These are phyloP conservation scores for Chaetomidium leptoderma DNA, from an alignment of 495 filamentous ascomycete species.

Conservation along the genomic window DNA sequence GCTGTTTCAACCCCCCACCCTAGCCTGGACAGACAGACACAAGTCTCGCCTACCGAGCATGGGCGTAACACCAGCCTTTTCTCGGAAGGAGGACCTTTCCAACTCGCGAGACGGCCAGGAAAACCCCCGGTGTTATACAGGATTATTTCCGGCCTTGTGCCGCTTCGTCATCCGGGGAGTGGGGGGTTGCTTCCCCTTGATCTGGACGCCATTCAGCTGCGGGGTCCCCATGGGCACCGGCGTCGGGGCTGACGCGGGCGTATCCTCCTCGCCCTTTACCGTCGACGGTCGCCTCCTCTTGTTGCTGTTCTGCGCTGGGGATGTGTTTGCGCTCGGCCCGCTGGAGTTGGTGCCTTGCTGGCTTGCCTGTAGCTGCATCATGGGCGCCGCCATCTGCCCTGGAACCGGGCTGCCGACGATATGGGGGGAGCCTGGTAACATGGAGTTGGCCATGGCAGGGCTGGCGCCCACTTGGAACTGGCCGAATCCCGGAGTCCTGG, in stretches of 20 bases:
- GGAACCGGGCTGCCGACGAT: conserved; percentile 52
- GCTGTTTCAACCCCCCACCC: not conserved
- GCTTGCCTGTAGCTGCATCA: conserved; percentile 69
- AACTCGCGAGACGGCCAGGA: not conserved
- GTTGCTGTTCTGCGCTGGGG: conserved; percentile 69
- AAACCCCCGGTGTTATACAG: not conserved
- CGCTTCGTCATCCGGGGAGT: conserved; percentile 47
- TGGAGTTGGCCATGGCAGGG: conserved; percentile 51
- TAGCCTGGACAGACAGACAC: too few relatives aligned
- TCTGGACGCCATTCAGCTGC: conserved; percentile 44
- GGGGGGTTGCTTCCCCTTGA: conserved; percentile 41
- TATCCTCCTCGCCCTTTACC: conserved; percentile 71
- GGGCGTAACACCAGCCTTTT: not conserved
- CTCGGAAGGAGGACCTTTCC: not conserved
- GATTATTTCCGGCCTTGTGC: conserved; percentile 30
- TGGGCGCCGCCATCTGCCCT: conserved; percentile 57
- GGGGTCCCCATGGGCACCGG: conserved; percentile 37
- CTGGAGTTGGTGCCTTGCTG: conserved; percentile 68
- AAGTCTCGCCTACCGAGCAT: too few relatives aligned
- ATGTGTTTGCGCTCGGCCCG: conserved; percentile 76
- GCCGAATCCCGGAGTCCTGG: conserved; percentile 46
- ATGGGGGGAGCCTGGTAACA: conserved; percentile 58
- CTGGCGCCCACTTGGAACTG: conserved; percentile 53
- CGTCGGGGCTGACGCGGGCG: conserved; percentile 43
- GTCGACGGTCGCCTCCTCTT: conserved; percentile 73